Conservation (phyloP, 2,329 filamentous ascomycete species). For the Curvularia verruculosa region DNA sequence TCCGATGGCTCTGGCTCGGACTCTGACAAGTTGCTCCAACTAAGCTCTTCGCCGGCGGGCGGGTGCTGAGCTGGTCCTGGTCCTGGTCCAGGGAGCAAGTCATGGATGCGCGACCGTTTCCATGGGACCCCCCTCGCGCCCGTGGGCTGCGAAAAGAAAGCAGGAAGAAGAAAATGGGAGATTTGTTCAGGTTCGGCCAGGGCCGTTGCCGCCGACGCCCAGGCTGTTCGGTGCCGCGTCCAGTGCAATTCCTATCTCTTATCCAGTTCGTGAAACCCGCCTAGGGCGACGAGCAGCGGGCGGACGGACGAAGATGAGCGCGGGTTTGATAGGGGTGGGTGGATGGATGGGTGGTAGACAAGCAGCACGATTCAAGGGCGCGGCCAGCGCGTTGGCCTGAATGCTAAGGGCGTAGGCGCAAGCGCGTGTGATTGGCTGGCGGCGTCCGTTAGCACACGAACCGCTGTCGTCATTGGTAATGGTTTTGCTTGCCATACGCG, state of each 20-base stretch:
- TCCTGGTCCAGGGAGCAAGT: too few species aligned
- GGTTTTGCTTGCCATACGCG: constrained; percentile 16
- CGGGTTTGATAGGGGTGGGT: too few species aligned
- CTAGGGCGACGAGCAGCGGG: background rate
- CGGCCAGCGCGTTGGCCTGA: constrained; percentile 22
- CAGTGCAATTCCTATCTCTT: constrained; percentile 9
- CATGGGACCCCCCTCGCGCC: constrained; percentile 3
- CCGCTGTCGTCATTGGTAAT: constrained; percentile 25
- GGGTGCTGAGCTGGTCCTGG: constrained; percentile 1
- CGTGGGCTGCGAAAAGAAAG: background rate
- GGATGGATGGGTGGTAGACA: background rate
- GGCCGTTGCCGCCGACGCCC: constrained; percentile 1
- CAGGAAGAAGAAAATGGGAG: background rate
- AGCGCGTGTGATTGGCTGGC: constrained; percentile 25
- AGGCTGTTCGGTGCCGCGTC: constrained; percentile 17
- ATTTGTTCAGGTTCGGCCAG: background rate
- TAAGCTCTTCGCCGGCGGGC: constrained; percentile 5
- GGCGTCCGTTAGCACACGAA: constrained; percentile 23
- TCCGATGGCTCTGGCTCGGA: constrained; percentile 14
- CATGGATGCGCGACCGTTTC: constrained; percentile 14
- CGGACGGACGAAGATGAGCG: too few species aligned
- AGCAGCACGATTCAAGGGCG: constrained; percentile 25
- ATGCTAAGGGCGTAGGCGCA: constrained; percentile 23
- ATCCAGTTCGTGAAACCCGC: constrained; percentile 25
- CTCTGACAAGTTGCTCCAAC: constrained; percentile 18